phyloP scores from a whole-genome alignment of 1,284 basidiomycete genomes.

The Sutorius eximius region DNA sequence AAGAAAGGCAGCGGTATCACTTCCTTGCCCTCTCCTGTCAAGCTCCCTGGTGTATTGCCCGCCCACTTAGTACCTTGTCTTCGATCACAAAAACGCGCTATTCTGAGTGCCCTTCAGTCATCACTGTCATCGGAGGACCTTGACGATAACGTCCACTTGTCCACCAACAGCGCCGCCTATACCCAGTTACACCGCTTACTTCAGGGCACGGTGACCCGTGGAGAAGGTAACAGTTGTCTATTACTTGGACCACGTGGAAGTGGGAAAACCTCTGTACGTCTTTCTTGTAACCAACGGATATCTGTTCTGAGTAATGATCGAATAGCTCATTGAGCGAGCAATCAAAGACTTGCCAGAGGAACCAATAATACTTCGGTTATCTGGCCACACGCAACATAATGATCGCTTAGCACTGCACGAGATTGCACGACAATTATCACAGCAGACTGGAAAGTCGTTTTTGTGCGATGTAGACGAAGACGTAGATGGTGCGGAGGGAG shows the following conservation, averaged over 20 bases:
- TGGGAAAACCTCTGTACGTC: slow-evolving; percentile 78
- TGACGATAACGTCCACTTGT: slow-evolving; percentile 34
- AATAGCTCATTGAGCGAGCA: slow-evolving; percentile 59
- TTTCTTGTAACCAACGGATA: background rate
- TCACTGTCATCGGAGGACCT: slow-evolving; percentile 28
- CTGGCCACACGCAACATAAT: slow-evolving; percentile 82
- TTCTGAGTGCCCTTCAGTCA: slow-evolving; percentile 49
- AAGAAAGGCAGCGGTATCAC: slow-evolving; percentile 11
- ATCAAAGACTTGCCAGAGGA: slow-evolving; percentile 44
- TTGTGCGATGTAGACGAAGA: slow-evolving; percentile 44
- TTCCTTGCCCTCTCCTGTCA: slow-evolving; percentile 16
- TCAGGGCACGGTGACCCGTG: slow-evolving; percentile 69
- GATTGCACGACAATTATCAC: slow-evolving; percentile 78
- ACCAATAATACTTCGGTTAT: slow-evolving; percentile 78
- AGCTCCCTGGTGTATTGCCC: slow-evolving; percentile 33
- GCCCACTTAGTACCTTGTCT: slow-evolving; percentile 44
- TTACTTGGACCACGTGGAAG: slow-evolving; percentile 80
- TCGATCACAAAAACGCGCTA: slow-evolving; percentile 56
- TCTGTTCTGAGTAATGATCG: slow-evolving; percentile 2
- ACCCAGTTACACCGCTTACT: slow-evolving; percentile 64
- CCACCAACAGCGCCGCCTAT: slow-evolving; percentile 51
- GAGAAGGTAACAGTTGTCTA: slow-evolving; percentile 90
- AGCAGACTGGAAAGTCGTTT: slow-evolving; percentile 63
- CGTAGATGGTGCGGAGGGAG: slow-evolving; percentile 27
- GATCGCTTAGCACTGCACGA: slow-evolving; percentile 92